Evolutionary conservation across 768 basidiomycete species (phyloP).

Genomic region (Psilocybe cubensis): DNA sequence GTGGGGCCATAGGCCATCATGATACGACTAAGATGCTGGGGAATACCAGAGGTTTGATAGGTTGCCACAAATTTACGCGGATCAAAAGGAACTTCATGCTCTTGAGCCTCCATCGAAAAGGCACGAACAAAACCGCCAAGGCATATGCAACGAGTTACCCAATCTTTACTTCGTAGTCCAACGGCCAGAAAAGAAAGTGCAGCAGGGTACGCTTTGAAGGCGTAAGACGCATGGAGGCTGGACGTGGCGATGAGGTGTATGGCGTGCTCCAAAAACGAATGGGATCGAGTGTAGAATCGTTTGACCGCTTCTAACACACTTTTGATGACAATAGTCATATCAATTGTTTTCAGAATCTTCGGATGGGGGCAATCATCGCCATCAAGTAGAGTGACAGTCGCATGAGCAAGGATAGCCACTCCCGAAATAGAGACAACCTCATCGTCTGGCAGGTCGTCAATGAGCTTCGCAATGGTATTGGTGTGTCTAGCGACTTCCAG

Average conservation of each 20-base stretch:
- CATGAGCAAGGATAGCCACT: slow-evolving; percentile 56
- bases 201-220: slow-evolving; percentile 46
- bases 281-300: slow-evolving; percentile 35
- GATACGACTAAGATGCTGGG: slow-evolving; percentile 46
- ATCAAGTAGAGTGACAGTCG: slow-evolving; percentile 46
- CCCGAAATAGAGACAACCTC: slow-evolving; percentile 48
- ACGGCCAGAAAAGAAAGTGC: slow-evolving; percentile 58
- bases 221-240: slow-evolving; percentile 45
- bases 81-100: slow-evolving; percentile 49
- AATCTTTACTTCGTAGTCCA: slow-evolving; percentile 55
- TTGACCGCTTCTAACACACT: slow-evolving; percentile 43
- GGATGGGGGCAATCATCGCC: slow-evolving; percentile 40
- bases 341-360: slow-evolving; percentile 39
- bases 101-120: slow-evolving; percentile 44
- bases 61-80: slow-evolving; percentile 46
- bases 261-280: slow-evolving; percentile 51
- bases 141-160: slow-evolving; percentile 51
- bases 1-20: slow-evolving; percentile 49
- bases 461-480: slow-evolving; percentile 42
- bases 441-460: slow-evolving; percentile 56
- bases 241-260: slow-evolving; percentile 47
- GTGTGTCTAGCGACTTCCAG: slow-evolving; percentile 52
- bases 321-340: slow-evolving; percentile 46
- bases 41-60: slow-evolving; percentile 41
- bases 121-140: slow-evolving; percentile 61